phyloP scores from a whole-genome alignment of 2,329 filamentous ascomycete species.

The Byssochlamys sp. region DNA sequence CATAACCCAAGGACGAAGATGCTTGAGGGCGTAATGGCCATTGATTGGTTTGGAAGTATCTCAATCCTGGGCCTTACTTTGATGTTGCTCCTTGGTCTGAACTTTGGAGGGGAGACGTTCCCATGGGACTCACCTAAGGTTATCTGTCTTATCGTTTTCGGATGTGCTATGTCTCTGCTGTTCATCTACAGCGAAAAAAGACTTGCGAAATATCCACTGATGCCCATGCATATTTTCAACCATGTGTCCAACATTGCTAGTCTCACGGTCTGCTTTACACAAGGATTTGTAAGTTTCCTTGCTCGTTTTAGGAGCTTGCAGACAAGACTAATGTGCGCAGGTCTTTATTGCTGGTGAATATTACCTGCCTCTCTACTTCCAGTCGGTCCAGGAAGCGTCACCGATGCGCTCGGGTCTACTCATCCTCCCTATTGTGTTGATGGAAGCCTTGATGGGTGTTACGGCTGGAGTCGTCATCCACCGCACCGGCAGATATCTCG shows the following conservation, averaged over 20 bases:
- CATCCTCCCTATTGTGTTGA: conserved; percentile 51
- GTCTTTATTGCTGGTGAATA: conserved; percentile 59
- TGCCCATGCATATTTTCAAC: conserved; percentile 55
- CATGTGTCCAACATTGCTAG: conserved; percentile 48
- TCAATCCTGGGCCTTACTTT: conserved; percentile 43
- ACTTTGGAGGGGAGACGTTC: conserved; percentile 46
- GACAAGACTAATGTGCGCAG: conserved; percentile 16
- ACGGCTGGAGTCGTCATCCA: conserved; percentile 41
- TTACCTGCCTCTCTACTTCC: conserved; percentile 65
- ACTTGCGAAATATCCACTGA: conserved; percentile 57
- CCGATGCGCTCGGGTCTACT: conserved; percentile 52
- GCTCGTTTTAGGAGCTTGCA: background rate
- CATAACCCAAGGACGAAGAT: conserved; percentile 46
- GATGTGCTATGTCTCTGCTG: conserved; percentile 37
- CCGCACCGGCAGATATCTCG: conserved; percentile 41
- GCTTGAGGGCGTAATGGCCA: conserved; percentile 40
- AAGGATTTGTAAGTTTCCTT: conserved; percentile 34
- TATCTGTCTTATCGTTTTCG: conserved; percentile 47
- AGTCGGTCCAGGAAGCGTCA: conserved; percentile 53
- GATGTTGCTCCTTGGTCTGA: conserved; percentile 44
- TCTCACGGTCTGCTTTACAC: conserved; percentile 41
- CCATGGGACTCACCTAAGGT: conserved; percentile 48
- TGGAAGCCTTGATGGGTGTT: conserved; percentile 38
- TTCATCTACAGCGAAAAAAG: conserved; percentile 56
- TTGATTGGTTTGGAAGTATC: conserved; percentile 47